Percentiles rank a stretch among this genome's conserved stretches.
Evolutionary conservation across 2,329 filamentous ascomycete genomes (phyloP).

Genomic region (Cladosporium sp.): DNA sequence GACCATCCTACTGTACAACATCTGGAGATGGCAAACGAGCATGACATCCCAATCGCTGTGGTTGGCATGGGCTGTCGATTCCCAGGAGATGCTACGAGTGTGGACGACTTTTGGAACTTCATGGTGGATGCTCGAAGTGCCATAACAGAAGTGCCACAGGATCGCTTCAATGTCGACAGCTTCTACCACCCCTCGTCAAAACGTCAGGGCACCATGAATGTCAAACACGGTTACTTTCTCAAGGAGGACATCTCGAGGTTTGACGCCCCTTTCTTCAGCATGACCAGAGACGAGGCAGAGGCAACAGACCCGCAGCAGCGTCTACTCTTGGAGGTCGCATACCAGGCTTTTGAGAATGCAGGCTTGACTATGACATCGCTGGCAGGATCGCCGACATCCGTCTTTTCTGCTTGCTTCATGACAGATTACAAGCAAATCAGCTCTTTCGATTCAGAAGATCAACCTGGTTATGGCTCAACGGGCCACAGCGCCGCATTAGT

Average conservation of each 20-base stretch:
- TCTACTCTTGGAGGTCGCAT: conserved; percentile 20
- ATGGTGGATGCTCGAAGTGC: conserved; percentile 6
- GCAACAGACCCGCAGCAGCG: conserved; percentile 28
- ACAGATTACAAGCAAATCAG: conserved; percentile 22
- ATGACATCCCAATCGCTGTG: conserved; percentile 37
- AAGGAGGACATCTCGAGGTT: conserved; percentile 21
- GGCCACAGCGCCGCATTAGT: conserved; percentile 16
- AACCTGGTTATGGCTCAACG: conserved; percentile 20
- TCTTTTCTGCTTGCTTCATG: conserved; percentile 23
- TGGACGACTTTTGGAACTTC: conserved; percentile 16
- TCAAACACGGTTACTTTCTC: conserved; percentile 17
- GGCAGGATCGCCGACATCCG: conserved; percentile 16
- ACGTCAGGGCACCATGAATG: not conserved
- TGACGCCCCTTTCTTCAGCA: conserved; percentile 24
- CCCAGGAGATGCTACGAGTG: conserved; percentile 14
- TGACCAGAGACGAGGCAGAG: conserved; percentile 20
- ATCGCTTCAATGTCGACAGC: conserved; percentile 20
- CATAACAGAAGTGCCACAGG: conserved; percentile 16
- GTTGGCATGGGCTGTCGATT: conserved; percentile 40
- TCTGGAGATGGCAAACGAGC: not conserved
- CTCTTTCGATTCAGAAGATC: conserved; percentile 18
- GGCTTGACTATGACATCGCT: conserved; percentile 10
- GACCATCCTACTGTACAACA: too few relatives aligned
- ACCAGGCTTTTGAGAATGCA: conserved; percentile 15
- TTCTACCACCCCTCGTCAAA: conserved; percentile 22